Conservation (phyloP, 2,329 filamentous ascomycete species). For the Hirsutella minnesotensis region DNA sequence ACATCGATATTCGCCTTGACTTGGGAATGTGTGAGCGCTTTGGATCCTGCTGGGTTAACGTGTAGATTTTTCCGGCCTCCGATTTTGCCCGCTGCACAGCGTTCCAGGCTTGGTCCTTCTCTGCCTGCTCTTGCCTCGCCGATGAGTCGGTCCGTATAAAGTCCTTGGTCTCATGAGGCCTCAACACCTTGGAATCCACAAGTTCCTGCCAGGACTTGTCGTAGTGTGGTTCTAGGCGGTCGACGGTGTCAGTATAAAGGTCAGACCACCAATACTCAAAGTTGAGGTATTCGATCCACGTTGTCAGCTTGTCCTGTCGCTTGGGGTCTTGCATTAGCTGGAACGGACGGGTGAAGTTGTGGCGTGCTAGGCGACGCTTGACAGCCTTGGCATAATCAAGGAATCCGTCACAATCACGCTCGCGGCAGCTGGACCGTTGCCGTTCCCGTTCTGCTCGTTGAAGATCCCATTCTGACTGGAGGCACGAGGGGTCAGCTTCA, state of each 20-base stretch:
- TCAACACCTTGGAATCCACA: slow-evolving; percentile 15
- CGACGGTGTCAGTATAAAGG: slow-evolving; percentile 7
- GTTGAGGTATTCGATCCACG: slow-evolving; percentile 24
- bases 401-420: slow-evolving; percentile 10
- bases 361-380: slow-evolving; percentile 12
- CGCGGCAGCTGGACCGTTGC: slow-evolving; percentile 4
- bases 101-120: slow-evolving; percentile 1
- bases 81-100: slow-evolving; percentile 1
- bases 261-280: slow-evolving; percentile 15
- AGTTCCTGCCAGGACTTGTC: slow-evolving; percentile 19
- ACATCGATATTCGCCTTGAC: slow-evolving; percentile 3
- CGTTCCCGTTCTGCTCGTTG: slow-evolving; percentile 2
- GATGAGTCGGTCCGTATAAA: slow-evolving; percentile 4
- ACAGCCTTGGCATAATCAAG: slow-evolving; percentile 12
- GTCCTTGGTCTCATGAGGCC: slow-evolving; percentile 7
- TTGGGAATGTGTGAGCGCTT: slow-evolving; percentile 2
- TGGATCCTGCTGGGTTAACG: slow-evolving; percentile 2
- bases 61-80: slow-evolving; percentile 1
- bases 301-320: slow-evolving; percentile 18
- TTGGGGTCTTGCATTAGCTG: slow-evolving; percentile 15
- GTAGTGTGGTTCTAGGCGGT: slow-evolving; percentile 11
- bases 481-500: slow-evolving; percentile 5
- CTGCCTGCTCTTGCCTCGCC: not conserved
- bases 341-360: slow-evolving; percentile 17
- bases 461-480: slow-evolving; percentile 3